Conservation (phyloP, 768 basidiomycete genomes). For the Termitomyces sp. region DNA sequence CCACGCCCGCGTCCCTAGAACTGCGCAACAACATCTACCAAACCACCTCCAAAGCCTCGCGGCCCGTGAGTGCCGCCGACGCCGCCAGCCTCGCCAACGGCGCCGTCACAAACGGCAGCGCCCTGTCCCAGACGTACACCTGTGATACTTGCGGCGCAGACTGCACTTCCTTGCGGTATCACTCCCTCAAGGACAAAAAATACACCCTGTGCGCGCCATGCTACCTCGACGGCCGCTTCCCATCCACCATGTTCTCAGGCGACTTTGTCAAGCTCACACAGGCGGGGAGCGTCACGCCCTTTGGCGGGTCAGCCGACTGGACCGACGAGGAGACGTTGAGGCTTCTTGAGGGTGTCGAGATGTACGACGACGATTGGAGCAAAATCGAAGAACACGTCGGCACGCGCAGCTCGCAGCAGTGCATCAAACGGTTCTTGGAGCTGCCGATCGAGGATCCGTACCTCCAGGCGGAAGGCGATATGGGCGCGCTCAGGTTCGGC, state of each 20-base stretch:
- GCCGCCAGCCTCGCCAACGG: conserved; percentile 61
- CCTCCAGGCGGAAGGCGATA: conserved; percentile 67
- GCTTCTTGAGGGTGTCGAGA: conserved; percentile 94
- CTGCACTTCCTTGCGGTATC: conserved; percentile 85
- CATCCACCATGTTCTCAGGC: conserved; percentile 91
- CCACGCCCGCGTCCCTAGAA: conserved; percentile 72
- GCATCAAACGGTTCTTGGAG: conserved; percentile 92
- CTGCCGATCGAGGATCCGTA: conserved; percentile 97
- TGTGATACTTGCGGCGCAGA: conserved; percentile 97
- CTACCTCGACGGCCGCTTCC: conserved; percentile 96
- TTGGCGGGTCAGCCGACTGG: conserved; percentile 58
- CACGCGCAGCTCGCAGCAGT: conserved; percentile 88
- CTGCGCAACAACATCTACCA: conserved; percentile 86
- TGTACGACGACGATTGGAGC: conserved; percentile 98
- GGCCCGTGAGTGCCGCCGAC: conserved; percentile 61
- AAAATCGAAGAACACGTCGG: conserved; percentile 91
- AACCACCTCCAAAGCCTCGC: conserved; percentile 80
- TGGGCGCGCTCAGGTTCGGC: conserved; percentile 71
- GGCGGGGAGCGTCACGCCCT: conserved; percentile 32
- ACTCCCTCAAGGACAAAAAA: conserved; percentile 88
- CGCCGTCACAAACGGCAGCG: conserved; percentile 35
- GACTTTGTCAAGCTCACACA: conserved; percentile 88
- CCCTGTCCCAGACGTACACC: conserved; percentile 39
- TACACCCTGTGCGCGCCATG: conserved; percentile 89
- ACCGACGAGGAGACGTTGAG: conserved; percentile 84